These are phyloP conservation scores for Santalum album DNA, from an alignment of 164 flowering plant species.

Conservation along the genomic window DNA sequence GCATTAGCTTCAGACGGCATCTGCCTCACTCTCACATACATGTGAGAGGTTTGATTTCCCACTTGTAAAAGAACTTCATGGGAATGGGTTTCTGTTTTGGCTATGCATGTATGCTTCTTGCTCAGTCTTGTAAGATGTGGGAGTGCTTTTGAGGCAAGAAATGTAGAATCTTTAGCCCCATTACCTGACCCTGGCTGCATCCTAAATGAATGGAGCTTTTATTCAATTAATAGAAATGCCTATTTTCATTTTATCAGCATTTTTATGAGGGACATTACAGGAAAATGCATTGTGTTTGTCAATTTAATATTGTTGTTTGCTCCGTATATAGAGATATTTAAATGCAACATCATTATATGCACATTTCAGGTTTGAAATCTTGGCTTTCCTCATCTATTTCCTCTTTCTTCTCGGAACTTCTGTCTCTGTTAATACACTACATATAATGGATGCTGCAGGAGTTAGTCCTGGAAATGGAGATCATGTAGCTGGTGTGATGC, in stretches of 20 bases:
- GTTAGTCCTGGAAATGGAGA: constrained; percentile 29
- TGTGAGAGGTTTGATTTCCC: too few relatives aligned
- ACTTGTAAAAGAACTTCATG: too few relatives aligned
- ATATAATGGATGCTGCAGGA: constrained; percentile 30
- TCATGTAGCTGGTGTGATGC: constrained; percentile 21
- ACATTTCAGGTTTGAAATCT: neutral
- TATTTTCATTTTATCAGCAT: neutral
- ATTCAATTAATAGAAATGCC: too few relatives aligned
- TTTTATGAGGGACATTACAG: neutral
- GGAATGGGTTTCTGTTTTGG: too few relatives aligned
- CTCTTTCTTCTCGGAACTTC: constrained; percentile 24
- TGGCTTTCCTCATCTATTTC: constrained; percentile 11
- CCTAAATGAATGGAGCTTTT: too few relatives aligned
- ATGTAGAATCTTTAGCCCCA: too few relatives aligned
- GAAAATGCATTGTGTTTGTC: neutral
- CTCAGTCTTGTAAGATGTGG: too few relatives aligned
- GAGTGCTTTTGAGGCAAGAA: too few relatives aligned
- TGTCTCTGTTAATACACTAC: constrained; percentile 19
- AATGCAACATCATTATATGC: neutral
- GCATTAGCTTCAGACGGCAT: too few relatives aligned
- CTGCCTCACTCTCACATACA: too few relatives aligned
- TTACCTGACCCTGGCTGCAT: too few relatives aligned
- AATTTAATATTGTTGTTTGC: neutral
- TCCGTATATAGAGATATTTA: neutral
- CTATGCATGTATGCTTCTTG: too few relatives aligned